phyloP scores from a whole-genome alignment of 345 rosid genomes.

The Clausena lansium region DNA sequence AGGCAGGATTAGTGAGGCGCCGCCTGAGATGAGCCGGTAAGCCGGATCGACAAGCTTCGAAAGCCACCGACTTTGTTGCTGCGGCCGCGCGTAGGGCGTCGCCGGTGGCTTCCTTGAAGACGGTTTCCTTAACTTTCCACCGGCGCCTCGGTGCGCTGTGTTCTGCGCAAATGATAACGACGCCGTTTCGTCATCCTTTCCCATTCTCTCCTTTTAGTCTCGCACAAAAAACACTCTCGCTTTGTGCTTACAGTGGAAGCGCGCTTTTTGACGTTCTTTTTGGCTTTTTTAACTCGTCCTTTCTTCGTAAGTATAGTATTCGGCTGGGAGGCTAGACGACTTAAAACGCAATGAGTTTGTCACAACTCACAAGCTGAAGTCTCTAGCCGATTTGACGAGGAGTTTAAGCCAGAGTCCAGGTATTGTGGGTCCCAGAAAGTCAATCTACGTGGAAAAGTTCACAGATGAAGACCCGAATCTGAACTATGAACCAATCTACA shows the following conservation, averaged over 20 bases:
- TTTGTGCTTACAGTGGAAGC: neutral
- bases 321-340: no score
- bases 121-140: conserved; percentile 61
- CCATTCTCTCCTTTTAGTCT: conserved; percentile 20
- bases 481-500: no score
- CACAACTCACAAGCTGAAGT: no score
- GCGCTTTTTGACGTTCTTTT: neutral
- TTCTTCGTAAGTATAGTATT: no score
- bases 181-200: conserved; percentile 30
- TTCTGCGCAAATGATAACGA: conserved; percentile 19
- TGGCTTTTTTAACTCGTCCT: no score
- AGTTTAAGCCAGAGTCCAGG: no score
- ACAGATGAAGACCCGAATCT: no score
- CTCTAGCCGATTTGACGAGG: no score
- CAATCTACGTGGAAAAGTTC: no score
- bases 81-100: conserved; percentile 68
- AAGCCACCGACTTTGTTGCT: conserved; percentile 55
- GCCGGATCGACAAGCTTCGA: conserved; percentile 84
- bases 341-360: no score
- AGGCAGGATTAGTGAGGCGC: conserved; percentile 65
- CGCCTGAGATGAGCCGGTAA: conserved; percentile 58
- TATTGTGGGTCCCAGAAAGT: no score
- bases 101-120: conserved; percentile 34
- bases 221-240: neutral
- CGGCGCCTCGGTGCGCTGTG: conserved; percentile 41